Evolutionary conservation across 2,329 filamentous ascomycete species (phyloP).

Genomic region (Chaetothyriales sp.): DNA sequence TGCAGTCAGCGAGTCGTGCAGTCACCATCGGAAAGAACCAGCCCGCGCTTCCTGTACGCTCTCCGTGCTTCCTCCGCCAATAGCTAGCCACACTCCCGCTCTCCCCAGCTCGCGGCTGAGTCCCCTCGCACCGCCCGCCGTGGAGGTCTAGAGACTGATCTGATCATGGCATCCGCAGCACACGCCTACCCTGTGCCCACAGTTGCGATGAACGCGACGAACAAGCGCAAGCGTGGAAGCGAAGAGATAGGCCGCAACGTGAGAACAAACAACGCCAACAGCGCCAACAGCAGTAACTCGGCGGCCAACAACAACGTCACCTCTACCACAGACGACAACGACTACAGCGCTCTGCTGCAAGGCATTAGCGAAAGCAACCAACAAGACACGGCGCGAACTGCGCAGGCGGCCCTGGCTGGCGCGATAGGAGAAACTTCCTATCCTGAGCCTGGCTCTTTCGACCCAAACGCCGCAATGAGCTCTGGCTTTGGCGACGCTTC

Average conservation of each 20-base stretch:
- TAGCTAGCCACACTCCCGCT: neutral
- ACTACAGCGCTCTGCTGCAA: conserved; percentile 35
- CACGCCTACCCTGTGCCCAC: neutral
- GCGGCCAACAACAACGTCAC: conserved; percentile 6
- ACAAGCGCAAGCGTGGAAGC: conserved; percentile 18
- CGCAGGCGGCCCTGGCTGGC: conserved; percentile 34
- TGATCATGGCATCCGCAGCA: neutral
- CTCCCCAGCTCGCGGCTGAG: neutral
- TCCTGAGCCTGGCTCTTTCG: conserved; percentile 28
- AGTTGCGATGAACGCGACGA: neutral
- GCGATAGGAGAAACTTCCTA: conserved; percentile 33
- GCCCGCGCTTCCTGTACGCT: neutral
- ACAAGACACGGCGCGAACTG: conserved; percentile 31
- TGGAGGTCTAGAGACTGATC: neutral
- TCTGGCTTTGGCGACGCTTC: conserved; percentile 11
- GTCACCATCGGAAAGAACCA: neutral
- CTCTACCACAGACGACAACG: conserved; percentile 21
- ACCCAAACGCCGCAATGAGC: conserved; percentile 18
- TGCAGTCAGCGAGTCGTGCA: neutral
- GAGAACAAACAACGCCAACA: conserved; percentile 13
- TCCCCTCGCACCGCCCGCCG: neutral
- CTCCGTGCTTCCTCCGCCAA: neutral
- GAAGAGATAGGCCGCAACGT: conserved; percentile 12
- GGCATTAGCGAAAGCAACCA: conserved; percentile 39
- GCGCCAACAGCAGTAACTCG: neutral